Conservation (phyloP, 2,329 filamentous ascomycete species). For the Hypoxylon sp. region DNA sequence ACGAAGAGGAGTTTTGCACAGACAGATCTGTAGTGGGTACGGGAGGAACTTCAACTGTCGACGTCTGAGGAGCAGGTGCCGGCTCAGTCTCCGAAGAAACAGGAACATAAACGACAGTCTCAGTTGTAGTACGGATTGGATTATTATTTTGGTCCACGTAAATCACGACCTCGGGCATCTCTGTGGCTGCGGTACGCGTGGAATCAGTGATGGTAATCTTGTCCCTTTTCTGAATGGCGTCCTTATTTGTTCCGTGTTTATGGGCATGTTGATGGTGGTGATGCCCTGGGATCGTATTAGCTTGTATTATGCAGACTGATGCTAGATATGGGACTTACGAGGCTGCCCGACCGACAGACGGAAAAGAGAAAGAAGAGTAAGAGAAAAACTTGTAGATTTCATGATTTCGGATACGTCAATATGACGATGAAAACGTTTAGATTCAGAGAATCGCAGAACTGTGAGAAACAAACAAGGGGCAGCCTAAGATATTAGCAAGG, state of each 20-base stretch:
- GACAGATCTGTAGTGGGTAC: conserved; percentile 20
- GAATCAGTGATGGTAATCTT: conserved; percentile 50
- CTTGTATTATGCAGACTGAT: neutral
- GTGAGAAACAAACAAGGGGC: conserved; percentile 37
- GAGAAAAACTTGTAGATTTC: conserved; percentile 52
- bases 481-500: conserved; percentile 35
- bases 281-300: conserved; percentile 34
- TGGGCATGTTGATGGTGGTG: conserved; percentile 50
- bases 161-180: conserved; percentile 60
- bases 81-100: conserved; percentile 23
- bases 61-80: conserved; percentile 6
- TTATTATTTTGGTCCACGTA: conserved; percentile 67
- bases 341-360: conserved; percentile 54
- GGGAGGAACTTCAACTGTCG: conserved; percentile 11
- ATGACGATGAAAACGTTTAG: conserved; percentile 13
- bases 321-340: conserved; percentile 38
- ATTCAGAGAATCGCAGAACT: conserved; percentile 23
- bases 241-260: conserved; percentile 41
- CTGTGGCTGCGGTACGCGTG: conserved; percentile 51
- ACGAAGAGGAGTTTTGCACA: conserved; percentile 15
- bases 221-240: conserved; percentile 38
- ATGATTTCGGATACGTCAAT: conserved; percentile 48
- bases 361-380: conserved; percentile 51
- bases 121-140: conserved; percentile 55
- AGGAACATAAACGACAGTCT: conserved; percentile 47